phyloP scores from a whole-genome alignment of 225 moss, liverwort and hornwort species.

The Pseudisothecium myosuroides region DNA sequence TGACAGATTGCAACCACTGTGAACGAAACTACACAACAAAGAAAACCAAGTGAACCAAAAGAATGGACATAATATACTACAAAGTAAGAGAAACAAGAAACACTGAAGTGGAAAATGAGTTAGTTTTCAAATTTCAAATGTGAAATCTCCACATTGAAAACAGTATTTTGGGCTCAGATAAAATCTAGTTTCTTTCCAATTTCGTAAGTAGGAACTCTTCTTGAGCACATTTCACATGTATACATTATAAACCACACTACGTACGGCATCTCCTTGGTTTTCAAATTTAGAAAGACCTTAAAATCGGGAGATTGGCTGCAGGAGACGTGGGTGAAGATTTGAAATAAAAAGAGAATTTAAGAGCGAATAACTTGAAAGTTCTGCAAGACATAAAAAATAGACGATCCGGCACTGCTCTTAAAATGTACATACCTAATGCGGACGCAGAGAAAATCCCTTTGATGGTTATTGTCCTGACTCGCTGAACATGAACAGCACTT shows the following conservation, averaged over 20 bases:
- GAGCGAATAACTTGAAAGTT: background rate
- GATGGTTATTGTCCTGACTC: conserved; percentile 67
- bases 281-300: background rate
- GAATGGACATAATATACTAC: background rate
- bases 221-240: background rate
- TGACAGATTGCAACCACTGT: conserved; percentile 2
- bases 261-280: background rate
- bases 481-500: conserved; percentile 79
- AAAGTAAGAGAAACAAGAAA: background rate
- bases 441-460: conserved; percentile 72
- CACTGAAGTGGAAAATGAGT: background rate
- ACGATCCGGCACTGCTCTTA: background rate
- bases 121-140: background rate
- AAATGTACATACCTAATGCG: conserved; percentile 48
- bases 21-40: background rate
- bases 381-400: background rate
- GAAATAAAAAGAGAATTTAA: background rate
- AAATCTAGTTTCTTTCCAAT: background rate
- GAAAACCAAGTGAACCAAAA: background rate
- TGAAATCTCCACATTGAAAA: background rate
- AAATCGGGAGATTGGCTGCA: background rate
- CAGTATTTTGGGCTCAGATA: background rate
- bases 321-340: background rate
- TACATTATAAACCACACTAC: background rate
- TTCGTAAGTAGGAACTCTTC: background rate